These are phyloP conservation scores for Mucor velutinosus DNA, from an alignment of 371 early-diverging fungal species.

Conservation along the genomic window DNA sequence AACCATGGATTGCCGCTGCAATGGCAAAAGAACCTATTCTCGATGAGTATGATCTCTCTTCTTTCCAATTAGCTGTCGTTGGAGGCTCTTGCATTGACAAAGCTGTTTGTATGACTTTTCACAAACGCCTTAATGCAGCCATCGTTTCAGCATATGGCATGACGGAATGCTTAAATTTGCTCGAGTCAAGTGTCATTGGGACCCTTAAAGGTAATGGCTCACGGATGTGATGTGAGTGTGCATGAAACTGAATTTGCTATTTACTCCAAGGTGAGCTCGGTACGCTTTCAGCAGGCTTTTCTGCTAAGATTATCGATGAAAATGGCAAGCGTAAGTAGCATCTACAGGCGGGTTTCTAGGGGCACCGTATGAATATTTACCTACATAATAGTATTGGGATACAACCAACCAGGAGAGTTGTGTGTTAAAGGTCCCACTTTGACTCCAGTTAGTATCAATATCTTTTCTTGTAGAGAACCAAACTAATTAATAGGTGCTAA, in stretches of 20 bases:
- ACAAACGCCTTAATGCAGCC: slow-evolving; percentile 27
- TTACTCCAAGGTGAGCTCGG: neutral
- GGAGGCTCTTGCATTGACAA: slow-evolving; percentile 66
- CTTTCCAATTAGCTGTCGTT: slow-evolving; percentile 55
- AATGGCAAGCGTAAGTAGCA: slow-evolving; percentile 47
- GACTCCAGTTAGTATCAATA: slow-evolving; percentile 48
- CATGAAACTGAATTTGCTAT: neutral
- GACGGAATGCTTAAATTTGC: slow-evolving; percentile 20
- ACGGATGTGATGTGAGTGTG: neutral
- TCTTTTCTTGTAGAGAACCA: neutral
- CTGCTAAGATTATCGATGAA: slow-evolving; percentile 72
- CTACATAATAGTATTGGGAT: neutral
- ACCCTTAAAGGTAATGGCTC: slow-evolving; percentile 32
- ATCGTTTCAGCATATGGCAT: slow-evolving; percentile 39
- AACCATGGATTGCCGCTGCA: slow-evolving; percentile 75
- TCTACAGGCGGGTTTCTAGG: neutral
- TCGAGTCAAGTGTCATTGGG: slow-evolving; percentile 12
- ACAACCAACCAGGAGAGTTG: slow-evolving; percentile 67
- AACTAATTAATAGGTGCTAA: neutral
- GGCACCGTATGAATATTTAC: neutral
- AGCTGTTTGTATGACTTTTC: slow-evolving; percentile 19
- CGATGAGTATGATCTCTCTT: slow-evolving; percentile 64
- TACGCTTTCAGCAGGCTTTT: slow-evolving; percentile 56
- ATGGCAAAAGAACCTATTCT: slow-evolving; percentile 68
- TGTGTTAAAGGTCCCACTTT: slow-evolving; percentile 80